Evolutionary conservation across 2,329 filamentous ascomycete genomes (phyloP).

Genomic region (Fusarium burgessii): DNA sequence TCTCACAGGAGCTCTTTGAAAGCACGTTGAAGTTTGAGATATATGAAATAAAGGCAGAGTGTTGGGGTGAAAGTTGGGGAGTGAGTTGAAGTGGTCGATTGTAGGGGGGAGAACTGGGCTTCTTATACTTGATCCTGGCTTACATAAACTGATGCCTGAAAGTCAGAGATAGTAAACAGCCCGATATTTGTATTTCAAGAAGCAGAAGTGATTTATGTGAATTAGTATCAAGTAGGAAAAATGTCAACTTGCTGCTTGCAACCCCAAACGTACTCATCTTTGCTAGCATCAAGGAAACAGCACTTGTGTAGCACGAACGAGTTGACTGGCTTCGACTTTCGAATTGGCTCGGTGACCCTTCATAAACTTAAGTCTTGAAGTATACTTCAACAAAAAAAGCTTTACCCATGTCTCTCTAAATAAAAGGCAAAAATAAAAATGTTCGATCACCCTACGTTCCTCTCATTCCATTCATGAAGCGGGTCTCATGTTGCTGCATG

Average conservation of each 20-base stretch:
- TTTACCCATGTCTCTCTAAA: too few relatives aligned
- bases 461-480: background rate
- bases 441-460: background rate
- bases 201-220: rapidly evolving
- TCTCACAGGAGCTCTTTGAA: background rate
- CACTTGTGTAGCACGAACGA: background rate
- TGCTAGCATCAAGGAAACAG: background rate
- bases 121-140: background rate
- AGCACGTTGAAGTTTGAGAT: rapidly evolving
- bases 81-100: background rate
- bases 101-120: background rate
- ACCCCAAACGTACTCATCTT: background rate
- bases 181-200: rapidly evolving
- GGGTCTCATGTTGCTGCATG: background rate
- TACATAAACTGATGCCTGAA: background rate
- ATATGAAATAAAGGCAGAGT: background rate
- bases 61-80: background rate
- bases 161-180: background rate
- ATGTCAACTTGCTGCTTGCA: background rate
- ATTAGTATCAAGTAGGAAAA: rapidly evolving
- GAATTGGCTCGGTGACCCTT: background rate
- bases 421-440: rapidly evolving
- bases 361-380: too few relatives aligned
- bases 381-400: background rate
- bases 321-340: too few relatives aligned